Percentiles rank a stretch among this genome's conserved stretches.
Conservation (phyloP, 2,329 filamentous ascomycete genomes). For the Aspergillus proliferans region DNA sequence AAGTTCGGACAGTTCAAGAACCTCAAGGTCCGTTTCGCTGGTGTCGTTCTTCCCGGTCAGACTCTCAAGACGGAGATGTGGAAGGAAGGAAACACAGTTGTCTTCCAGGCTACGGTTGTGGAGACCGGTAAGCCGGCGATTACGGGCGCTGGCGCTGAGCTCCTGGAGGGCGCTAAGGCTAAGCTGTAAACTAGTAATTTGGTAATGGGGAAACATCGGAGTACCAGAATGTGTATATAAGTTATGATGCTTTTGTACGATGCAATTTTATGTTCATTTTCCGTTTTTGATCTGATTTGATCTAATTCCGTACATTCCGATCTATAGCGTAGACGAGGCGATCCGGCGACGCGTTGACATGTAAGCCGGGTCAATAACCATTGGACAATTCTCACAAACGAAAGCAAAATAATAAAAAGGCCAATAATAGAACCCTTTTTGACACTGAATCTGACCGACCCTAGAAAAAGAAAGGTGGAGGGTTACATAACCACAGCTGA, state of each 20-base stretch:
- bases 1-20: conserved; percentile 79
- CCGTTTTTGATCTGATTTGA: neutral
- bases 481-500: neutral
- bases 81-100: conserved; percentile 71
- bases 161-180: conserved; percentile 49
- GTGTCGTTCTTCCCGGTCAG: conserved; percentile 77
- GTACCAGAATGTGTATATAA: conserved; percentile 15
- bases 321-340: too few species aligned
- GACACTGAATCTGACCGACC: too few species aligned
- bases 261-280: neutral
- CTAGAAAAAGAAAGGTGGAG: neutral
- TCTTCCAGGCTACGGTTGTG: conserved; percentile 84
- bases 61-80: conserved; percentile 93
- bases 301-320: too few species aligned
- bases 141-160: conserved; percentile 70
- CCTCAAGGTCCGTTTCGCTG: conserved; percentile 87
- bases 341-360: too few species aligned
- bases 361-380: too few species aligned
- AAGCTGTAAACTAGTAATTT: conserved; percentile 40
- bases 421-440: too few species aligned
- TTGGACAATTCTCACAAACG: too few species aligned
- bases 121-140: conserved; percentile 90
- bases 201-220: neutral
- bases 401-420: too few species aligned
- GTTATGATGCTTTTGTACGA: neutral